These are phyloP conservation scores for Cymbidium sinense DNA, from an alignment of 106 monocot genomes.

Conservation along the genomic window DNA sequence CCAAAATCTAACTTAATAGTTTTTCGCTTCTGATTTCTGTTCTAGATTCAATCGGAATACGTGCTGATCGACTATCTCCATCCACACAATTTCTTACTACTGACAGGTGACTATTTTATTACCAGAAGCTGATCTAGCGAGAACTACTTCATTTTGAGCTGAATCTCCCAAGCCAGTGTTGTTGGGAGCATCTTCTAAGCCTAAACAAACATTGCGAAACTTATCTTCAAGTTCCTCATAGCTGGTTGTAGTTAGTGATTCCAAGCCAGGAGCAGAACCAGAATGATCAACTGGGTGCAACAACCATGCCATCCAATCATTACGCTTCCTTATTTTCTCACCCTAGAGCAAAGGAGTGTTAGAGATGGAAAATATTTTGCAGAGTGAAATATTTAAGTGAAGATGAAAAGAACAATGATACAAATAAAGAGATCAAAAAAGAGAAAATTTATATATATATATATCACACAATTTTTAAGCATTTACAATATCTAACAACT, in stretches of 20 bases:
- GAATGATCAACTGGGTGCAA: conserved; percentile 14
- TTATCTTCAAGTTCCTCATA: conserved; percentile 18
- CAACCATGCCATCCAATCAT: conserved; percentile 59
- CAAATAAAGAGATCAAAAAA: background rate
- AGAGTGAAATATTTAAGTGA: background rate
- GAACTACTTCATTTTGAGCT: background rate
- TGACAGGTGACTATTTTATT: background rate
- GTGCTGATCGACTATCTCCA: background rate
- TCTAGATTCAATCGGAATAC: too few species aligned
- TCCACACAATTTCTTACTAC: background rate
- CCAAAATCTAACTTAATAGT: too few species aligned
- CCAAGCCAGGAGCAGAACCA: conserved; percentile 5
- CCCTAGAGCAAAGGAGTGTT: conserved; percentile 24
- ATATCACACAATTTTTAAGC: too few species aligned
- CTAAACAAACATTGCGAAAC: conserved; percentile 17
- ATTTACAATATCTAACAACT: too few species aligned
- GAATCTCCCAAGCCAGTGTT: background rate
- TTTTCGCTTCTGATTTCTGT: too few species aligned
- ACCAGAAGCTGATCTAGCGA: background rate
- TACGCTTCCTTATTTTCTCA: conserved; percentile 49
- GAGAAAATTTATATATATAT: too few species aligned
- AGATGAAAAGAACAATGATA: background rate
- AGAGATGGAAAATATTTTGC: background rate
- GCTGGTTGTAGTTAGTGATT: conserved; percentile 13
- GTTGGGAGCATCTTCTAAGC: conserved; percentile 2